Evolutionary conservation across 371 early-diverging fungal species (phyloP), one percentile per base, ranked within the genome.

Genomic region (Fennellomyces sp.): DNA sequence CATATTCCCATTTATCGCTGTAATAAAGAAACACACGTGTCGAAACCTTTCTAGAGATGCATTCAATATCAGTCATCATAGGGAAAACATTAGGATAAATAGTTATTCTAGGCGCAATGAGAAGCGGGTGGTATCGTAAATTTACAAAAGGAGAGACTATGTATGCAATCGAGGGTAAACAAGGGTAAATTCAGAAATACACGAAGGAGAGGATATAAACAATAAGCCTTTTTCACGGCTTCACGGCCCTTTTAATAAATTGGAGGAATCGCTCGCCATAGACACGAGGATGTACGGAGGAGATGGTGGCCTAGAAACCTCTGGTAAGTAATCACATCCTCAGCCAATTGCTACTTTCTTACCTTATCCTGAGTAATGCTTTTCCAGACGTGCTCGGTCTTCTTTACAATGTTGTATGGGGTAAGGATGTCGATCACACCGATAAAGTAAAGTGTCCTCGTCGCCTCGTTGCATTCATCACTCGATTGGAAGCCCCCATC

Each of bases 381-480:
- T 75, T 97, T 98, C 81, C 88, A 91, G 21, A 88, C 73, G 61
- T 92, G 91, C 66, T 98, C 98, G 23, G 88, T 42, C 63, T 88
- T 88, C 75, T 98, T 98, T 45, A 80, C 70, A 41, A 82, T 73
- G 64, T 90, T 91, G 74, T 97, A 98, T 0, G 91, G 90, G 19
- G 98, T 98, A 53, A 98, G 80, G 41, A 97, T 97, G 65, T 98
- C 98, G 54, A 98, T 97, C 52, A 97, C 86, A 5, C 97, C 97
- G 33, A 97, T 65, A 66, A 91, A 97, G 78, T 97, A 97, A 6
- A 97, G 76, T 47, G 88, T 81, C 47, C 87, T 73, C 5, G 85
- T 72, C 2, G 84, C 77, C 29, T 78, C 66, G 72, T 94, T 84
- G 26, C 70, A 49, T 42, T 83, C 86, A 65, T 91, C 88, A 1